Evolutionary conservation across 352 stramenopile genomes (phyloP), one percentile per base, ranked within the genome.

Genomic region (Globisporangium canariense): DNA sequence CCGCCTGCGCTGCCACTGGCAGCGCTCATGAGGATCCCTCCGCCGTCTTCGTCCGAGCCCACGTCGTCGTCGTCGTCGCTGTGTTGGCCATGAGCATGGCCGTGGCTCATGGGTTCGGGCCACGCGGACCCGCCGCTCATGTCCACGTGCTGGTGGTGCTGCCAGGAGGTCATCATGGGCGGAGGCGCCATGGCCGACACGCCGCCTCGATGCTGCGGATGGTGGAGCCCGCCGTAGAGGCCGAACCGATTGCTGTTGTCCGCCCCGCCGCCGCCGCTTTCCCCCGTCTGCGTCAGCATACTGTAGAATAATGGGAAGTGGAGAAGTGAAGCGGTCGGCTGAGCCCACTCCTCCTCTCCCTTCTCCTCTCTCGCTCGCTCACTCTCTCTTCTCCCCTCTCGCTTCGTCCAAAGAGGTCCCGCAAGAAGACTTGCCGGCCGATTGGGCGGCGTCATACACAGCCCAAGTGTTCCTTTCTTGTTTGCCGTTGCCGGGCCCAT

Each of bases 281-380:
- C 52, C 18, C 52, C 38, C 52, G 52, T 58, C 18, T 58, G 52
- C 38, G 52, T 58, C 52, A 58, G 52, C 52, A 58, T 58, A 58
- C 52, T 46, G 52, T 58, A 58, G 30, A 43, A 58, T 18, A 43
- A 30, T 58, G 34, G 32, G 16, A 46, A 58, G 32, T 58, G 28
- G 52, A 18, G 52, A 46, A 46, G 34, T 58, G 52, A 46, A 57
- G 51, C 51, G 28, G 18, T 9, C 9, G n/a, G 22, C 16, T n/a
- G 52, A 58, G 52, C 32, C 52, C 52, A 58, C 52, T 58, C 52
- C 51, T 28, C 52, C 52, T 46, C 52, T 25, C 41, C 18, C 41
- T 20, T 47, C 14, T 47, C 41, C 41, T 43, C 51, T 58, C 51
- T 56, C 50, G 14, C 14, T 36, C 14, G 3, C 50, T 54, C 25